Conservation (phyloP, 768 basidiomycete species). For the Krasilnikovozyma curviuscula region DNA sequence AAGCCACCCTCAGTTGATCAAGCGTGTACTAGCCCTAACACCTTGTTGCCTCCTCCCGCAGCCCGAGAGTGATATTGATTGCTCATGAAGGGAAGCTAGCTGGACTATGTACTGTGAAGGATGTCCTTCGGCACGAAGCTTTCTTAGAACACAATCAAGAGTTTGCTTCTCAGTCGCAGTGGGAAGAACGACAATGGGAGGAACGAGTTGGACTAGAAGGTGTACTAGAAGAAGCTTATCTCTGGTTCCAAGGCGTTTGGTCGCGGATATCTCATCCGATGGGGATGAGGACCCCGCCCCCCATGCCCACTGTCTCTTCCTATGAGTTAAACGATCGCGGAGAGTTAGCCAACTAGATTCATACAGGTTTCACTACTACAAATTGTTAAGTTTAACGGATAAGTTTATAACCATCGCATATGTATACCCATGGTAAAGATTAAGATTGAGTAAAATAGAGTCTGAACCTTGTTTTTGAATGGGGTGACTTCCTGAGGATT, state of each 20-base stretch:
- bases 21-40: background rate
- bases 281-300: no score
- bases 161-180: conserved; percentile 5
- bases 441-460: no score
- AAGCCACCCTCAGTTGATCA: conserved; percentile 23
- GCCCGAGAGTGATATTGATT: conserved; percentile 89
- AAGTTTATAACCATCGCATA: no score
- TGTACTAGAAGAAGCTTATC: conserved; percentile 15
- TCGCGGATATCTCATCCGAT: no score
- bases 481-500: no score
- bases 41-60: conserved; percentile 23
- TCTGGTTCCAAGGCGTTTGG: background rate
- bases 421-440: no score
- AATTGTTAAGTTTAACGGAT: no score
- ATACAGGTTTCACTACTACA: no score
- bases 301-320: no score
- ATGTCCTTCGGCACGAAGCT: conserved; percentile 69
- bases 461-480: no score
- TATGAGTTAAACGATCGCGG: no score
- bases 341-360: no score
- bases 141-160: conserved; percentile 22
- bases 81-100: conserved; percentile 62
- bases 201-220: conserved; percentile 17
- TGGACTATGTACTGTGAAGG: conserved; percentile 87
- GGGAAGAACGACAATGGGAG: conserved; percentile 13